These are phyloP conservation scores for Coemansia sp. DNA, from an alignment of 192 early-diverging fungal species.

Conservation along the genomic window DNA sequence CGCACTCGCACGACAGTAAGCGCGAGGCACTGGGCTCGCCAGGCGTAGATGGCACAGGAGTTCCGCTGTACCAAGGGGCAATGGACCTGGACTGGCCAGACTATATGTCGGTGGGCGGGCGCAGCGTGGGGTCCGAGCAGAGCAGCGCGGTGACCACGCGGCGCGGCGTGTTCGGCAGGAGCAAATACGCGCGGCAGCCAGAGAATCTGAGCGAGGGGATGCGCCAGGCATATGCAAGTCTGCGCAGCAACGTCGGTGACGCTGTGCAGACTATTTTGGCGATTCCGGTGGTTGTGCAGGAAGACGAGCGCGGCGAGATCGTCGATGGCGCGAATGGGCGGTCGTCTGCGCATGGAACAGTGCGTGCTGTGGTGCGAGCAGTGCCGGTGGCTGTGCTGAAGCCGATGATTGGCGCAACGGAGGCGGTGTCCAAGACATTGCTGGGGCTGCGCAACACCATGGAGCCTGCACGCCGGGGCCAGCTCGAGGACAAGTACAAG, in stretches of 20 bases:
- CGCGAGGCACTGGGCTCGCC: conserved; percentile 17
- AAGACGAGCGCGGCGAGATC: conserved; percentile 38
- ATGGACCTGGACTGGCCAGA: conserved; percentile 53
- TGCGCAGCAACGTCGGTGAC: conserved; percentile 75
- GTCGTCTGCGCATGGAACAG: conserved; percentile 55
- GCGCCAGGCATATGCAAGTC: conserved; percentile 74
- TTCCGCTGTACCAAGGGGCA: conserved; percentile 14
- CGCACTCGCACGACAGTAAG: conserved; percentile 35
- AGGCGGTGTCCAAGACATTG: conserved; percentile 88
- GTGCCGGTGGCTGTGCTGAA: conserved; percentile 89
- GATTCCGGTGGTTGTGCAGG: conserved; percentile 81
- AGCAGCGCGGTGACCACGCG: conserved; percentile 8
- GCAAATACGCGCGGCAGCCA: conserved; percentile 87
- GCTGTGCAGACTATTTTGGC: conserved; percentile 89
- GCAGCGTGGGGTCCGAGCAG: conserved; percentile 12
- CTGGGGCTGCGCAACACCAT: conserved; percentile 88
- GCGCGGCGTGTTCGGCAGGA: conserved; percentile 51
- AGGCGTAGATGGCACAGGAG: background rate
- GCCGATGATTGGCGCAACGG: conserved; percentile 94
- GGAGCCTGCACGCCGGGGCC: conserved; percentile 72
- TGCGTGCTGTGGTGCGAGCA: conserved; percentile 53
- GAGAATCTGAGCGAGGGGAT: conserved; percentile 82
- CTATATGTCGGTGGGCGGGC: conserved; percentile 42
- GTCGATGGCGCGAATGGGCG: conserved; percentile 33
- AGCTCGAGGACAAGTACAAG: conserved; percentile 76